A percentile compares a stretch with the other conserved stretches of the same genome.
These are phyloP conservation scores for Russula dissimulans DNA, from an alignment of 768 basidiomycete genomes.

Conservation along the genomic window DNA sequence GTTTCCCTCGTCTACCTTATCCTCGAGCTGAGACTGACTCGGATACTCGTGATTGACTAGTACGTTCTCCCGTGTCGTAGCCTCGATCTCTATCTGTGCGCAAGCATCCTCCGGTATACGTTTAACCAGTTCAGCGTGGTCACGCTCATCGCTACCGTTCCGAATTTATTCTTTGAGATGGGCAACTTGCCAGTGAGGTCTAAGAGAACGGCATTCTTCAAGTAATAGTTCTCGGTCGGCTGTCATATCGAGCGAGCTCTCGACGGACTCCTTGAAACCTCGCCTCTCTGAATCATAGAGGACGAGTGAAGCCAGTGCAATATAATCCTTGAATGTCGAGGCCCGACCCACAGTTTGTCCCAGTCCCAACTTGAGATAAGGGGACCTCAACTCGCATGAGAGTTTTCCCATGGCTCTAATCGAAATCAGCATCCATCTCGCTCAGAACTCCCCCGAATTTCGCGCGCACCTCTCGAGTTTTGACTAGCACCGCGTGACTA, in stretches of 20 bases:
- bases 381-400: constrained; percentile 34
- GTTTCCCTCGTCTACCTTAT: too few relatives aligned
- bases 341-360: too few relatives aligned
- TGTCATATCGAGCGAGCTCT: constrained; percentile 50
- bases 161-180: constrained; percentile 39
- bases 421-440: constrained; percentile 76
- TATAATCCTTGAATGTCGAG: too few relatives aligned
- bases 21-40: too few relatives aligned
- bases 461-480: constrained; percentile 49
- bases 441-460: constrained; percentile 58
- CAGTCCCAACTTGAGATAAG: constrained; percentile 27
- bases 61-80: constrained; percentile 32
- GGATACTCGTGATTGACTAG: too few relatives aligned
- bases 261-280: constrained; percentile 22
- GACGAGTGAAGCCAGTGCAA: too few relatives aligned
- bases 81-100: constrained; percentile 53
- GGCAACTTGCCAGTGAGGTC: constrained; percentile 43
- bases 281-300: too few relatives aligned
- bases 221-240: constrained; percentile 44
- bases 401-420: constrained; percentile 53
- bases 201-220: constrained; percentile 37
- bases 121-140: constrained; percentile 46
- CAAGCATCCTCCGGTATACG: constrained; percentile 53
- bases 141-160: constrained; percentile 38
- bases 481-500: constrained; percentile 33